phyloP scores from a whole-genome alignment of 768 basidiomycete species.

The Clitopilus passeckerianus region DNA sequence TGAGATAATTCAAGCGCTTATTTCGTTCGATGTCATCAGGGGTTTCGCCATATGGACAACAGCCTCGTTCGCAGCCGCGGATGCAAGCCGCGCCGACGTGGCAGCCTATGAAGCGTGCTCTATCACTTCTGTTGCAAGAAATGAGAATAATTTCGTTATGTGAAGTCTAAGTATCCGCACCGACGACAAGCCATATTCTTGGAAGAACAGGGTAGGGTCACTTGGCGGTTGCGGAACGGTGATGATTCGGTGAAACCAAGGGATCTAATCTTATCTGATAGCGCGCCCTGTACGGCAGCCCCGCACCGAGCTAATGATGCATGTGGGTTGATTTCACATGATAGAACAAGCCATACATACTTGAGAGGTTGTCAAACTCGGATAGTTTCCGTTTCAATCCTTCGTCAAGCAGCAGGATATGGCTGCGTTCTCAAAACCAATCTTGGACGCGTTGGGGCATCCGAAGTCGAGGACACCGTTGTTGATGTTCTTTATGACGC shows the following conservation, averaged over 20 bases:
- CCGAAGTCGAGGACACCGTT: slow-evolving; percentile 15
- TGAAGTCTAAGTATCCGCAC: background rate
- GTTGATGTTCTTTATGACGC: slow-evolving; percentile 35
- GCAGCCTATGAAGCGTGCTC: background rate
- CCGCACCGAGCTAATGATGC: background rate
- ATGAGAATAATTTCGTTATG: background rate
- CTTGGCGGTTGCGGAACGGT: background rate
- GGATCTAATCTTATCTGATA: background rate
- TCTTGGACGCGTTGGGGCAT: background rate
- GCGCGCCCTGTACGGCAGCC: background rate
- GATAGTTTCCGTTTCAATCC: background rate
- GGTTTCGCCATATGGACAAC: background rate
- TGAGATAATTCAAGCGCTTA: background rate
- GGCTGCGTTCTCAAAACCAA: background rate
- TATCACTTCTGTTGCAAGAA: background rate
- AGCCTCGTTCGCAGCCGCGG: background rate
- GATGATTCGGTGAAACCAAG: background rate
- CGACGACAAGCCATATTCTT: background rate
- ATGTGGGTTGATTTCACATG: background rate
- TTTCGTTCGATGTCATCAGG: background rate
- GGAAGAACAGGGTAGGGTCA: background rate
- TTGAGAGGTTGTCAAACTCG: background rate
- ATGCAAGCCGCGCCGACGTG: background rate
- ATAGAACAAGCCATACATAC: background rate
- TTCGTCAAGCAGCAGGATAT: background rate